A percentile compares a stretch with the other conserved stretches of the same genome.
These are phyloP conservation scores for Cytospora leucostoma DNA, from an alignment of 2,329 filamentous ascomycete genomes.

Conservation along the genomic window DNA sequence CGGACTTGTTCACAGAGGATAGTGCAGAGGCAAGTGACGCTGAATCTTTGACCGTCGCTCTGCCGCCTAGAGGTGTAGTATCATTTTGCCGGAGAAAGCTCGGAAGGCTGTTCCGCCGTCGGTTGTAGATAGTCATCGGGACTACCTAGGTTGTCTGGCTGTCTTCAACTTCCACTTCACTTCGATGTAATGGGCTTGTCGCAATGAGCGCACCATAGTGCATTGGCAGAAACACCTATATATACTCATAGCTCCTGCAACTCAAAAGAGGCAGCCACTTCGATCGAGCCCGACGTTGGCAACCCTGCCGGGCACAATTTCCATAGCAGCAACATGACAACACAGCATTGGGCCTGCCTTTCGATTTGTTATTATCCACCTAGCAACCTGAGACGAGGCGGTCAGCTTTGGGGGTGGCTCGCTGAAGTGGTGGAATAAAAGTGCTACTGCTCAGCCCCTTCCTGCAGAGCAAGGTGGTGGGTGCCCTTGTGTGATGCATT, in stretches of 20 bases:
- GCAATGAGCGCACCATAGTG: background rate
- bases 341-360: background rate
- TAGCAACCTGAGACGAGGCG: conserved; percentile 3
- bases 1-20: background rate
- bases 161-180: background rate
- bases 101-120: background rate
- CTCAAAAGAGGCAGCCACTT: conserved; percentile 10
- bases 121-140: background rate
- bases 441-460: conserved; percentile 14
- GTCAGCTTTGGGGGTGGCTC: conserved; percentile 7
- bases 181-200: background rate
- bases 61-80: background rate
- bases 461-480: background rate
- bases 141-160: background rate
- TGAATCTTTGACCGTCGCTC: conserved; percentile 10
- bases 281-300: conserved; percentile 5
- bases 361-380: background rate
- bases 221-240: background rate
- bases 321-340: background rate
- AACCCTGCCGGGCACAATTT: conserved; percentile 2
- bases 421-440: background rate
- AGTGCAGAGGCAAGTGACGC: conserved; percentile 4
- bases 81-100: background rate
- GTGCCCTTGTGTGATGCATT: conserved; percentile 2
- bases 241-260: background rate